Percentiles rank a stretch among this genome's conserved stretches.
Evolutionary conservation across 2,329 filamentous ascomycete genomes (phyloP).

Genomic region (Botryotinia convoluta): DNA sequence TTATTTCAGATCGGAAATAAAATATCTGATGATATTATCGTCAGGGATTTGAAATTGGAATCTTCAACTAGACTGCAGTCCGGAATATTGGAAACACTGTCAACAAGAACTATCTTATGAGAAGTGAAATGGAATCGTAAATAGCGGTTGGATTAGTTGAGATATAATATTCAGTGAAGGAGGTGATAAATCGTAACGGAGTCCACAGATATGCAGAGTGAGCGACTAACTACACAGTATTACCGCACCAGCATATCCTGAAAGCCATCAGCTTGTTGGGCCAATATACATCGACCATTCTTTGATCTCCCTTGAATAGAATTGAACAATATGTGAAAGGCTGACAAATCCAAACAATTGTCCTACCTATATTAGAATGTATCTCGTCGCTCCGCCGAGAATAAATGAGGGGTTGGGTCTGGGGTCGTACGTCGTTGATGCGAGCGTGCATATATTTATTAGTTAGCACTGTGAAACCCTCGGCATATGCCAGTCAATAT

Average conservation of each 20-base stretch:
- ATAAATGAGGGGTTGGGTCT: not conserved
- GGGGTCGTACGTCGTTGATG: not conserved
- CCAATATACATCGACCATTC: not conserved
- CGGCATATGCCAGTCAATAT: not conserved
- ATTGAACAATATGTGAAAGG: not conserved
- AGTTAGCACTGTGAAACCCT: conserved; percentile 1
- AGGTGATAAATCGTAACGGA: not conserved
- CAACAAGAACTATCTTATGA: not conserved
- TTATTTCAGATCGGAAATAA: not conserved
- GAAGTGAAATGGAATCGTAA: not conserved
- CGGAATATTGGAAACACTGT: not conserved
- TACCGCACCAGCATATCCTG: not conserved
- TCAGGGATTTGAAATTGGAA: not conserved
- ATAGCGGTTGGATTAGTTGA: too few species aligned
- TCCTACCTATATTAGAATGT: not conserved
- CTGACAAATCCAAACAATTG: not conserved
- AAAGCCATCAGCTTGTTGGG: not conserved
- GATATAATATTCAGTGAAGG: too few species aligned
- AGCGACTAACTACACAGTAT: not conserved
- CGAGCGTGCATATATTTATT: not conserved
- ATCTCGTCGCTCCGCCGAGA: not conserved
- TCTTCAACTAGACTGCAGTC: not conserved
- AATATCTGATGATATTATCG: not conserved
- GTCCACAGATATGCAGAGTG: not conserved
- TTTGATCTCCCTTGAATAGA: not conserved